Evolutionary conservation across 2,329 filamentous ascomycete species (phyloP).

Genomic region (Apiospora rasikravindrae): DNA sequence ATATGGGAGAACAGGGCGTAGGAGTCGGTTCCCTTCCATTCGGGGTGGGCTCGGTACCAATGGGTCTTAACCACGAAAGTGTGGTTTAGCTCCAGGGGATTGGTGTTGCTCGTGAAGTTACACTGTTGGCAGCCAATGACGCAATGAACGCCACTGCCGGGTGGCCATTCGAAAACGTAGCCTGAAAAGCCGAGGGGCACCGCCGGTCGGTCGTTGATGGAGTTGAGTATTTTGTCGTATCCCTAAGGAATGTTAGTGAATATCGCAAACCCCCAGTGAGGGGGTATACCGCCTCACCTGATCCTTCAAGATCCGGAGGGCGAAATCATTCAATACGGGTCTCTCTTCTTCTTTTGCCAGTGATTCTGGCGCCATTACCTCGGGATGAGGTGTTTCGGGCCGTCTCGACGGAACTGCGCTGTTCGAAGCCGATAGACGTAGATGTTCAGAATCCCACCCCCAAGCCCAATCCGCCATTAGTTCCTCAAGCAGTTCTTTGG

Average conservation of each 20-base stretch:
- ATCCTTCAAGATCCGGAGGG: background rate
- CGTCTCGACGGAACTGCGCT: no score
- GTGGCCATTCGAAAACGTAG: background rate
- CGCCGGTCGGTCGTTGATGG: background rate
- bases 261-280: background rate
- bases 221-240: background rate
- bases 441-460: no score
- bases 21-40: background rate
- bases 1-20: background rate
- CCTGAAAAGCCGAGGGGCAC: background rate
- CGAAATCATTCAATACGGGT: background rate
- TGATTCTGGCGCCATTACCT: background rate
- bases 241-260: background rate
- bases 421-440: no score
- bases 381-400: background rate
- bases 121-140: background rate
- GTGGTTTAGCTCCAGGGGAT: background rate
- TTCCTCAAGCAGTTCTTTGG: background rate
- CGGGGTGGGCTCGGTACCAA: background rate
- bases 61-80: background rate
- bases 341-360: background rate
- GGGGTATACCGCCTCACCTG: background rate
- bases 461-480: no score
- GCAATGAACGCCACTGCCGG: background rate
- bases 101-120: background rate